Base-by-base conservation (phyloP, 805 yeast species). In the Candida montana region DNA sequence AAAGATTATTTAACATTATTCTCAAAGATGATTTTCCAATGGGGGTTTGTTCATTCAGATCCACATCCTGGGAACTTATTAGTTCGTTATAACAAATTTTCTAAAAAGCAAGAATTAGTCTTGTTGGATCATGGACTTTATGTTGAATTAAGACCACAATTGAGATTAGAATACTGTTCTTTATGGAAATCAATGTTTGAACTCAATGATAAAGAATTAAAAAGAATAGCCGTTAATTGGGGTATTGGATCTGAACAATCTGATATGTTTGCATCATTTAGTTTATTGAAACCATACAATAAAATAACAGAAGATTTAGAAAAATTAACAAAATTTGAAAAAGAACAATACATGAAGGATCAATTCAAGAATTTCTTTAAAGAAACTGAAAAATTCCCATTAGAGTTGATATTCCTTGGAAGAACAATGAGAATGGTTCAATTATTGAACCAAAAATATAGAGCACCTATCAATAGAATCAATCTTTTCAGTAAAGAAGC, bases 41-140 rank as follows among this genome's bases (percentile, higher is more conserved):
- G 80, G 71, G 84, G 84, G 15, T 66, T 75, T 43, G 74, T 79
- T n/a, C 85, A 79, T 53, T 71, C 81, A 26, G 85, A 79, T 43
- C 86, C 91, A 11, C 95, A 84, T 52, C 93, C 93, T 2, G 95
- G 95, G 6, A 85, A 84, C 56, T 60, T 85, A 49, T 55, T 85
- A 41, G 76, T 79, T 4, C 63, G 89, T 30, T 52, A 57, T 23
- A 57, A 63, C 12, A 47, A 49, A 5, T 16, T 17, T 2, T 31
- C 40, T 1, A 51, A 55, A 5, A 39, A 40, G 12, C 83, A 75
- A 51, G 77, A 83, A 53, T 62, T 83, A 29, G 88, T 85, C 23
- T 64, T 84, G 37, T 60, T 84, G 34, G 95, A 84, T 56, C 91
- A 83, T 56, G 95, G 95, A 0, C 63, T 85, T 20, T 84, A 82